phyloP scores from a whole-genome alignment of 306 rosid genomes.

The Aeschynomene evenia region DNA sequence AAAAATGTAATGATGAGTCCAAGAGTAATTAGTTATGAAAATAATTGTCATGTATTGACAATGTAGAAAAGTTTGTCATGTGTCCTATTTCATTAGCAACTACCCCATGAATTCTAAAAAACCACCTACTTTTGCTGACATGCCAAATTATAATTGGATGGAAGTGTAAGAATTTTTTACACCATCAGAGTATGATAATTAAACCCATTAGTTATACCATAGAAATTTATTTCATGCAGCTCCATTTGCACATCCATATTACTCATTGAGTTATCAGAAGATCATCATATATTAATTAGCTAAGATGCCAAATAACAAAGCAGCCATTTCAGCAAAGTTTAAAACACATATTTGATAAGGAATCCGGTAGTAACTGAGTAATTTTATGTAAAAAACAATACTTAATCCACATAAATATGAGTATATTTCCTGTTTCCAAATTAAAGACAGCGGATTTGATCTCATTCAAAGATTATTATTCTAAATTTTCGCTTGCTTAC shows the following conservation, averaged over 20 bases:
- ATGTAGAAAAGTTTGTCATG: too few relatives aligned
- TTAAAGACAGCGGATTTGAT: neutral
- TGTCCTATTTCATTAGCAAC: too few relatives aligned
- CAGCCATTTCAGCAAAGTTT: neutral
- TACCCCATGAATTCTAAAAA: too few relatives aligned
- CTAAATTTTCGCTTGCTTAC: slow-evolving; percentile 1
- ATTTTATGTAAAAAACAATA: neutral
- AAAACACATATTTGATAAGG: neutral
- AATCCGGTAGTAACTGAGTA: neutral
- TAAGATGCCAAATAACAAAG: neutral
- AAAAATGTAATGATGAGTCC: neutral
- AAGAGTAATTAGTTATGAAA: slow-evolving; percentile 23
- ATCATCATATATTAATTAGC: slow-evolving; percentile 12
- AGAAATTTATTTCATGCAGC: neutral
- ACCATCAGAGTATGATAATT: too few relatives aligned
- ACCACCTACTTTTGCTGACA: too few relatives aligned
- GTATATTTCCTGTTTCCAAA: neutral
- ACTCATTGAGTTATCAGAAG: neutral
- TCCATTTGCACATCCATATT: neutral
- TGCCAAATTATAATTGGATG: too few relatives aligned
- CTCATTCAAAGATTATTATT: neutral
- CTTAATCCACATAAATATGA: neutral
- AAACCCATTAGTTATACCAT: neutral
- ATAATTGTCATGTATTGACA: too few relatives aligned
- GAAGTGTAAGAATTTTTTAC: too few relatives aligned